Evolutionary conservation across 805 yeast genomes (phyloP), one percentile per base, ranked within the genome.

Genomic region (Blastobotrys robertii): DNA sequence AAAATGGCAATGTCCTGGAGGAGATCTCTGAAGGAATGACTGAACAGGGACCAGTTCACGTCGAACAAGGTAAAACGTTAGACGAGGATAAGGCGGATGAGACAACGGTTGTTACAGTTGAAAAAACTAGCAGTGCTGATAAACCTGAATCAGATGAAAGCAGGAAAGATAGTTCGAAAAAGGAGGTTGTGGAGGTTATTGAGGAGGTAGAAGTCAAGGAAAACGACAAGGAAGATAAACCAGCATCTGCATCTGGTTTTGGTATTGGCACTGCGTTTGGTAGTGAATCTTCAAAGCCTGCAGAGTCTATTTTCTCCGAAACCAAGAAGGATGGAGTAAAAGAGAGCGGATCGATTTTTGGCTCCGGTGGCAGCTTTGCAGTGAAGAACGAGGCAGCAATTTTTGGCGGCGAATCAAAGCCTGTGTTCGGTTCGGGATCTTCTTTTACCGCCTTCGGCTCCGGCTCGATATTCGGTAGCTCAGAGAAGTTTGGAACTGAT

Each of bases 101-200:
- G 13, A 25, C 37, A 31, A 16, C 15, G n/a, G 34, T 30, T 8
- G 28, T 4, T 9, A 28, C 14, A 8, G 34, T 30, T 15, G 9
- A 22, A 8, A 22, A 42, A 22, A 12, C n/a, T n/a, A n/a, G n/a
- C n/a, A n/a, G 12, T 30, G 36, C 12, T 11, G 37, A 40, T 28
- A 40, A 35, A 6, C 38, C 31, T 8, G 51, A 19, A 39, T 57
- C 48, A 54, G 58, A 44, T 47, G 62, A 47, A 54, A 60, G 2
- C 55, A 61, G 47, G 59, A 19, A 57, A 33, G 58, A 49, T 54
- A 54, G 25, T 50, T 44, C 2, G 52, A 53, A 6, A 35, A 47
- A 14, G 34, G 19, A 28, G 33, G 19, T 15, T n/a, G 31, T 34
- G 11, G 14, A 39, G 22, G n/a, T 12, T 42, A n/a, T n/a, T n/a